These are phyloP conservation scores for Angomonas deanei DNA, from an alignment of 208 protist species.

Conservation along the genomic window DNA sequence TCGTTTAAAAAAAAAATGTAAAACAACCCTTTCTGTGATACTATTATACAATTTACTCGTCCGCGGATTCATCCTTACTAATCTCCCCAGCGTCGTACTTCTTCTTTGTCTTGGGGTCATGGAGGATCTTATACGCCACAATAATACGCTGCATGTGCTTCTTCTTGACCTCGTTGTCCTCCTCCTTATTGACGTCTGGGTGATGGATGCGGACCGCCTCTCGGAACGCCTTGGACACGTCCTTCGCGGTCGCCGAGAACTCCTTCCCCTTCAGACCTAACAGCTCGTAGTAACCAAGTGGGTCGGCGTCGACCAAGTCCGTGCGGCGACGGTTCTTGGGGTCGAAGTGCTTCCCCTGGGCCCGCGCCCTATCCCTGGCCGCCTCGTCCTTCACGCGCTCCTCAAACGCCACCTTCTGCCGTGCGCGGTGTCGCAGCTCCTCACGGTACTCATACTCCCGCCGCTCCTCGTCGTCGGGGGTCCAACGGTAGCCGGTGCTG, in stretches of 20 bases:
- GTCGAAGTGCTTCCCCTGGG: slow-evolving; percentile 47
- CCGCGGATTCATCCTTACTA: slow-evolving; percentile 23
- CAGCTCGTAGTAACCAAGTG: slow-evolving; percentile 85
- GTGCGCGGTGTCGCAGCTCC: slow-evolving; percentile 70
- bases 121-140: slow-evolving; percentile 79
- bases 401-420: slow-evolving; percentile 63
- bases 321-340: slow-evolving; percentile 64
- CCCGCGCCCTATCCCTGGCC: slow-evolving; percentile 52
- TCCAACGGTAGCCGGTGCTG: slow-evolving; percentile 78
- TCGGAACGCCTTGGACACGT: slow-evolving; percentile 80
- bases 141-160: slow-evolving; percentile 78
- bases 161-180: slow-evolving; percentile 44
- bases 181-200: slow-evolving; percentile 54
- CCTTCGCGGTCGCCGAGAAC: slow-evolving; percentile 62
- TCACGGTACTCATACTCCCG: slow-evolving; percentile 88
- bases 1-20: background rate
- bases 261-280: slow-evolving; percentile 76
- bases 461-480: slow-evolving; percentile 72
- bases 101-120: slow-evolving; percentile 61
- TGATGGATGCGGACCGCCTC: slow-evolving; percentile 61
- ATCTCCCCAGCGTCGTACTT: slow-evolving; percentile 69
- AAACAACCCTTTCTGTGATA: slow-evolving; percentile 12
- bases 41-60: no score
- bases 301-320: slow-evolving; percentile 70
- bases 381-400: slow-evolving; percentile 82